phyloP scores from a whole-genome alignment of 805 yeast genomes.

The Isabelozyma heimii region DNA sequence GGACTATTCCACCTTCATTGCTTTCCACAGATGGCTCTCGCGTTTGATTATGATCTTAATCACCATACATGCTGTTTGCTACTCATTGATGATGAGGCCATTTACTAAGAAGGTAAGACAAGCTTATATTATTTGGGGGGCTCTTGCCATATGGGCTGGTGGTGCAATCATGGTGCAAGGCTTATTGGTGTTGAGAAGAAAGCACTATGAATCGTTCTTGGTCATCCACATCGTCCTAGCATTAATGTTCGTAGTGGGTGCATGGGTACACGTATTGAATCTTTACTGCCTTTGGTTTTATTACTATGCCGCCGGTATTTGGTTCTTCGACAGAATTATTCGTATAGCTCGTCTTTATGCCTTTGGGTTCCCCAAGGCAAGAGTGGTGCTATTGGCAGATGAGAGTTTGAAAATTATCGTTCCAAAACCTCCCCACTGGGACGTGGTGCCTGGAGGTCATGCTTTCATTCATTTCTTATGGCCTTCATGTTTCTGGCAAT shows the following conservation, averaged over 20 bases:
- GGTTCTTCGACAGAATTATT: slow-evolving; percentile 65
- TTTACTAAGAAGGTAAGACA: slow-evolving; percentile 2
- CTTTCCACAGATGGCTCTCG: slow-evolving; percentile 28
- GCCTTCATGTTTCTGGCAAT: slow-evolving; percentile 54
- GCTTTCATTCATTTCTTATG: slow-evolving; percentile 53
- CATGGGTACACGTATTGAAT: slow-evolving; percentile 49
- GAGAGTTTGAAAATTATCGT: slow-evolving; percentile 50
- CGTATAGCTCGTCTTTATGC: slow-evolving; percentile 52
- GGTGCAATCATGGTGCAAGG: slow-evolving; percentile 45
- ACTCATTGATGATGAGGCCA: slow-evolving; percentile 7
- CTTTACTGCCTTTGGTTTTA: slow-evolving; percentile 32
- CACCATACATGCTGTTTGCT: slow-evolving; percentile 23
- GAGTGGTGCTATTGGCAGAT: slow-evolving; percentile 38
- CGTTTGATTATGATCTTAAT: slow-evolving; percentile 20
- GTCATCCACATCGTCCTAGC: slow-evolving; percentile 58
- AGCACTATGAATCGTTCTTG: slow-evolving; percentile 53
- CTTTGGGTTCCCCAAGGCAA: slow-evolving; percentile 61
- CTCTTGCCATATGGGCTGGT: slow-evolving; percentile 31
- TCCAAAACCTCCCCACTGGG: slow-evolving; percentile 54
- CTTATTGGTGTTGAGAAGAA: slow-evolving; percentile 41
- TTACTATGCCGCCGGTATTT: slow-evolving; percentile 57
- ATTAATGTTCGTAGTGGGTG: slow-evolving; percentile 43
- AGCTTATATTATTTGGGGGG: slow-evolving; percentile 24
- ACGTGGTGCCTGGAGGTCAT: slow-evolving; percentile 59
- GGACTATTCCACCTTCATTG: slow-evolving; percentile 30